These are phyloP conservation scores for Scleroderma bovista DNA, from an alignment of 768 basidiomycete species.

Conservation along the genomic window DNA sequence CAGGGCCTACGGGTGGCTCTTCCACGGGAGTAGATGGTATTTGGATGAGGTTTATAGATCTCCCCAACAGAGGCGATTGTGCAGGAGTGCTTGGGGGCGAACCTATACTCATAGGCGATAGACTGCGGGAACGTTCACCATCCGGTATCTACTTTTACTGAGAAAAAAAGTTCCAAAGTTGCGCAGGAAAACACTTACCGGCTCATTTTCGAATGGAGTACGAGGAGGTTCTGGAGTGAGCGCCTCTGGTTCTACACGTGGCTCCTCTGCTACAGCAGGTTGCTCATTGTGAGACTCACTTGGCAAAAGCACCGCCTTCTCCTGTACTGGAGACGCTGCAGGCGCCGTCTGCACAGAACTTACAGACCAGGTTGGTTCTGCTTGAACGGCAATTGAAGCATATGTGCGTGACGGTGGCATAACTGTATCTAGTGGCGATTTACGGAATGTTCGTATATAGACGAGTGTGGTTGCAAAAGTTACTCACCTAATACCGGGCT, in stretches of 20 bases:
- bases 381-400: slow-evolving; percentile 44
- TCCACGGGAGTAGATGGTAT: slow-evolving; percentile 4
- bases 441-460: slow-evolving; percentile 24
- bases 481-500: slow-evolving; percentile 36
- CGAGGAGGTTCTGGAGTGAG: slow-evolving; percentile 4
- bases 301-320: neutral
- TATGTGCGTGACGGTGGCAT: slow-evolving; percentile 19
- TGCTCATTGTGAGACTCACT: slow-evolving; percentile 5
- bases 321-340: slow-evolving; percentile 12
- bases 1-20: slow-evolving; percentile 2
- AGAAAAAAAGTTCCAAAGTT: slow-evolving; percentile 9
- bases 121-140: slow-evolving; percentile 38
- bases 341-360: slow-evolving; percentile 35
- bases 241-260: slow-evolving; percentile 1
- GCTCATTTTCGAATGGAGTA: slow-evolving; percentile 12
- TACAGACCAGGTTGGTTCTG: slow-evolving; percentile 30
- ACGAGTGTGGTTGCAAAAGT: neutral
- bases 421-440: slow-evolving; percentile 24
- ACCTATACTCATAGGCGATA: slow-evolving; percentile 60
- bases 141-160: slow-evolving; percentile 26
- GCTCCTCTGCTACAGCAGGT: slow-evolving; percentile 11
- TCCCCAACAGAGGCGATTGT: slow-evolving; percentile 13
- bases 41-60: slow-evolving; percentile 1
- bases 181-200: slow-evolving; percentile 15
- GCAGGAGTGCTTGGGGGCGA: slow-evolving; percentile 38